Evolutionary conservation across 257 asterid genomes (phyloP).

Genomic region (Coffea eugenioides): DNA sequence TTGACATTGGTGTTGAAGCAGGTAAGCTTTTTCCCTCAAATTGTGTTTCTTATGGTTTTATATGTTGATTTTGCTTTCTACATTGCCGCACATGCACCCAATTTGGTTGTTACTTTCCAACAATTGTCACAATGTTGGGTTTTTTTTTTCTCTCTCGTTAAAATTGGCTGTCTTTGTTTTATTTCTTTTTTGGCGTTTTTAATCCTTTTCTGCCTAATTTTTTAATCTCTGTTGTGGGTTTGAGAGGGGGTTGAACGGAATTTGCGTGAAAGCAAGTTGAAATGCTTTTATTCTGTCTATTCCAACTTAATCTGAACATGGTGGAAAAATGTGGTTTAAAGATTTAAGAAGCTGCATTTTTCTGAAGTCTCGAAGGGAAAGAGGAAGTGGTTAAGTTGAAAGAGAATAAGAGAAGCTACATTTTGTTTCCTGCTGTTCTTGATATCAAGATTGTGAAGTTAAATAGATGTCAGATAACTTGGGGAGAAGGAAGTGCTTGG

Average conservation of each 20-base stretch:
- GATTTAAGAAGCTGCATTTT: too few relatives aligned
- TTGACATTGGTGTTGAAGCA: conserved; percentile 14
- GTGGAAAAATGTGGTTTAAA: neutral
- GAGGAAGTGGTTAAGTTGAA: neutral
- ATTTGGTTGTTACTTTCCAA: neutral
- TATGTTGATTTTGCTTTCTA: neutral
- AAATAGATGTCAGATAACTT: neutral
- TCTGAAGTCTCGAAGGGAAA: neutral
- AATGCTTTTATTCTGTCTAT: neutral
- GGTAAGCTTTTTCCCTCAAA: neutral
- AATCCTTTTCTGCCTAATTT: neutral
- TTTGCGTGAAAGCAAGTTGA: neutral
- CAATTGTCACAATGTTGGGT: neutral
- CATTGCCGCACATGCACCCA: conserved; percentile 8
- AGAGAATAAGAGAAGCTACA: neutral
- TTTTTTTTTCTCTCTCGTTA: neutral
- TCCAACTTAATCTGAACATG: neutral
- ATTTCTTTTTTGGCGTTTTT: neutral
- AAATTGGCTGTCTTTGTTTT: neutral
- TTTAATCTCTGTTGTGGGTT: neutral
- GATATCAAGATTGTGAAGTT: neutral
- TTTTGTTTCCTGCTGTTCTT: neutral
- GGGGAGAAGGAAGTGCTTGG: neutral
- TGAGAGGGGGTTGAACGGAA: neutral
- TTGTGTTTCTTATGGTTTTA: neutral